phyloP scores from a whole-genome alignment of 1,284 basidiomycete genomes.

The Fomitopsis schrenkii region DNA sequence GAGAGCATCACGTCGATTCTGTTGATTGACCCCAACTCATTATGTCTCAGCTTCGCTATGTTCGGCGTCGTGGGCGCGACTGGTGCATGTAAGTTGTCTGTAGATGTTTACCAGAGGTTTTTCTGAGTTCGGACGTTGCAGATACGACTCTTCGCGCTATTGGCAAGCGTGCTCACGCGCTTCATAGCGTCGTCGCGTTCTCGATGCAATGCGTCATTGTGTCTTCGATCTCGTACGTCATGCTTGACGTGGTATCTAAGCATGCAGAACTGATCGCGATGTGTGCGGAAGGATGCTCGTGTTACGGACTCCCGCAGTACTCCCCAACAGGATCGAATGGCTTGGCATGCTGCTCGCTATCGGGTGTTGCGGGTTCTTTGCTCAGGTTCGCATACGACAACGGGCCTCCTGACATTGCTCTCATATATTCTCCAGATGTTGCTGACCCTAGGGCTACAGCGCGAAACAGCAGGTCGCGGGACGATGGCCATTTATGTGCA shows the following conservation, averaged over 20 bases:
- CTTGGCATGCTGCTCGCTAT: constrained; percentile 41
- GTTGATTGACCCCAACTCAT: background rate
- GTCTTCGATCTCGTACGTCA: constrained; percentile 43
- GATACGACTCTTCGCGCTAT: constrained; percentile 68
- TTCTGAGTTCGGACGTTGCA: constrained; percentile 18
- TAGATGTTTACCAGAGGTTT: too few species aligned
- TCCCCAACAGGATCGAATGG: constrained; percentile 47
- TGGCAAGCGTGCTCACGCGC: constrained; percentile 67
- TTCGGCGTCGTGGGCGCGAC: constrained; percentile 60
- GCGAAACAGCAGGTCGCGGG: constrained; percentile 60
- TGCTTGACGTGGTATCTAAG: background rate
- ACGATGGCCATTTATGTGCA: constrained; percentile 61
- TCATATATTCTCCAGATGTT: constrained; percentile 33
- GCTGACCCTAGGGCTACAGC: constrained; percentile 60
- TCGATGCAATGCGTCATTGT: constrained; percentile 59
- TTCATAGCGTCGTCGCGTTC: constrained; percentile 73
- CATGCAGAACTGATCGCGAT: background rate
- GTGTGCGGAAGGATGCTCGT: constrained; percentile 36
- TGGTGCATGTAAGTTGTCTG: constrained; percentile 47
- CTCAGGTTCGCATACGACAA: constrained; percentile 36
- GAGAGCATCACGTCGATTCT: background rate
- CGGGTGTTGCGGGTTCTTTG: constrained; percentile 56
- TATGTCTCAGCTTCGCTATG: constrained; percentile 40
- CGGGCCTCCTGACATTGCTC: background rate
- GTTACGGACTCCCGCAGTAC: constrained; percentile 35